phyloP scores from a whole-genome alignment of 371 early-diverging fungal species.

The Zopfochytrium polystomum region DNA sequence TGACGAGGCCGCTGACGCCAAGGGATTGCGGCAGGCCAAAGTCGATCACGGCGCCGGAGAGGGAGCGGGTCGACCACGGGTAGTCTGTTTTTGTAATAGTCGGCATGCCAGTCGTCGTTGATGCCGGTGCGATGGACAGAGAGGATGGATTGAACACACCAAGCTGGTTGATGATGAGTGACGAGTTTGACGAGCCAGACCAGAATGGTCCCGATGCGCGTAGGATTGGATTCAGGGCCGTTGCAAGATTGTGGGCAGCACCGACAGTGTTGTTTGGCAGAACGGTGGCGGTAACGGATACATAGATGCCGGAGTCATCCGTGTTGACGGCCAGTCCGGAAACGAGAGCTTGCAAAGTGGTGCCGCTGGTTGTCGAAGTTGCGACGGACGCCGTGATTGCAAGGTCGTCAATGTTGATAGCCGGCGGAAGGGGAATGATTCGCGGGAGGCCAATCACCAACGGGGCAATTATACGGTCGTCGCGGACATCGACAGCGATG shows the following conservation, averaged over 20 bases:
- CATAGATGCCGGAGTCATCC: constrained; percentile 16
- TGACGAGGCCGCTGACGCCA: constrained; percentile 14
- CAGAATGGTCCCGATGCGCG: constrained; percentile 21
- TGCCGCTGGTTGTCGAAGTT: no score
- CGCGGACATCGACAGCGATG: neutral
- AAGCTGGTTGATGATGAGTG: constrained; percentile 11
- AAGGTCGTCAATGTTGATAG: constrained; percentile 8
- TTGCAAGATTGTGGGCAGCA: constrained; percentile 31
- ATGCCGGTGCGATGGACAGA: neutral
- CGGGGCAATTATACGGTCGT: constrained; percentile 4
- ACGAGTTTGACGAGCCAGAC: neutral
- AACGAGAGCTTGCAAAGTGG: constrained; percentile 19
- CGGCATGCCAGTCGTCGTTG: constrained; percentile 6
- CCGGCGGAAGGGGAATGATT: constrained; percentile 22
- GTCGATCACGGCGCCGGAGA: constrained; percentile 2
- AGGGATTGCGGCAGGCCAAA: constrained; percentile 23
- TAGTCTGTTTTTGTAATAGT: constrained; percentile 4
- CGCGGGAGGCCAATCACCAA: constrained; percentile 15
- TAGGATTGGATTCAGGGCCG: constrained; percentile 32
- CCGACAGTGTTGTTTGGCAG: constrained; percentile 19
- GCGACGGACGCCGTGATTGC: no score
- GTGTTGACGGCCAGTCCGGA: constrained; percentile 14
- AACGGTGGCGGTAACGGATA: constrained; percentile 17
- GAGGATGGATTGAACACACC: neutral
- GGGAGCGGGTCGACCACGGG: neutral